Conservation (phyloP, 768 basidiomycete species). For the Phlebiopsis gigantea region DNA sequence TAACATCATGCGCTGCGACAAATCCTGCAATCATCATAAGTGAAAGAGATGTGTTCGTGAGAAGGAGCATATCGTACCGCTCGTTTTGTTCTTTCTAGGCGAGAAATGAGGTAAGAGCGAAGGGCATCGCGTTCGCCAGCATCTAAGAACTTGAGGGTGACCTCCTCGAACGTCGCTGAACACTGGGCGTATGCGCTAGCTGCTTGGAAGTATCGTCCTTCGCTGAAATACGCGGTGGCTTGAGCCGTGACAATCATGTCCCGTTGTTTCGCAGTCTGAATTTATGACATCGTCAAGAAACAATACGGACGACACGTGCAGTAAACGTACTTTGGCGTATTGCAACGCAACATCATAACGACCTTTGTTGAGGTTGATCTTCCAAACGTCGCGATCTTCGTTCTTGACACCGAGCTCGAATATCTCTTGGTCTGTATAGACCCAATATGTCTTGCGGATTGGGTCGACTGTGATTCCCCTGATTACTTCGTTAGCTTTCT, state of each 20-base stretch:
- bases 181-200: conserved; percentile 91
- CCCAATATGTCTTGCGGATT: conserved; percentile 88
- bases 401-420: conserved; percentile 83
- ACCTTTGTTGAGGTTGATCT: conserved; percentile 74
- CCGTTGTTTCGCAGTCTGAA: conserved; percentile 79
- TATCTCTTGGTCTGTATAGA: conserved; percentile 83
- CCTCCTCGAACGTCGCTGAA: conserved; percentile 85
- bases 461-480: conserved; percentile 79
- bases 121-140: conserved; percentile 86
- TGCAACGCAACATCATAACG: conserved; percentile 74
- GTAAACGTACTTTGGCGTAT: conserved; percentile 73
- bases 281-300: neutral
- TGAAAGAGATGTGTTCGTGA: neutral
- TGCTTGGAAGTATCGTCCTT: conserved; percentile 82
- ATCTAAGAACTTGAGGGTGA: conserved; percentile 86
- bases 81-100: conserved; percentile 81
- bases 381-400: conserved; percentile 95
- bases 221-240: conserved; percentile 72
- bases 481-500: conserved; percentile 76
- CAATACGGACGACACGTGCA: conserved; percentile 30
- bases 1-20: conserved; percentile 94
- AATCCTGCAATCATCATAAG: conserved; percentile 47
- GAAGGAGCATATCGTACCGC: conserved; percentile 42
- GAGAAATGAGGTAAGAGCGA: conserved; percentile 82
- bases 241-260: conserved; percentile 81